Percentiles rank a stretch among this genome's conserved stretches.
phyloP scores from a whole-genome alignment of 2,329 filamentous ascomycete genomes.

The Alternaria rosae region DNA sequence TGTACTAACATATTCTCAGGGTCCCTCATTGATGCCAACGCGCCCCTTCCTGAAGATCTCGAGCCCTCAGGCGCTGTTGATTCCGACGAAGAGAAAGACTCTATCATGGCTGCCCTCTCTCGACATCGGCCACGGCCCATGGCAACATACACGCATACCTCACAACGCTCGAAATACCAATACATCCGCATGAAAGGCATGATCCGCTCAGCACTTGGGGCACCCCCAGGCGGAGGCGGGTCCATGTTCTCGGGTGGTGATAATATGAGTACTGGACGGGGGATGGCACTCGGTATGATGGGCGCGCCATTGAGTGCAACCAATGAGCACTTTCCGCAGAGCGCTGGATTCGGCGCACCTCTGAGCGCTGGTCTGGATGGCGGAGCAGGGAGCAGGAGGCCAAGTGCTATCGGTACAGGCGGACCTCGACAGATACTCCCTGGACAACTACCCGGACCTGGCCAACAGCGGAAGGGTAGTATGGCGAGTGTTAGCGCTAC shows the following conservation, averaged over 20 bases:
- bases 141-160: slow-evolving; percentile 66
- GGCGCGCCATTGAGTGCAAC: slow-evolving; percentile 40
- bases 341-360: slow-evolving; percentile 36
- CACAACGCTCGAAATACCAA: slow-evolving; percentile 64
- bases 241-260: slow-evolving; percentile 35
- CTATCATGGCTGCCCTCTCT: slow-evolving; percentile 80
- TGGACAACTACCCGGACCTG: slow-evolving; percentile 35
- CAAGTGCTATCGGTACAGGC: slow-evolving; percentile 39
- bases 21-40: slow-evolving; percentile 92
- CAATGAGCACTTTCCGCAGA: slow-evolving; percentile 41
- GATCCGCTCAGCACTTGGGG: slow-evolving; percentile 65
- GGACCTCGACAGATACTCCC: slow-evolving; percentile 48
- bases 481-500: slow-evolving; percentile 3
- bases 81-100: slow-evolving; percentile 90
- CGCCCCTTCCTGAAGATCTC: slow-evolving; percentile 83
- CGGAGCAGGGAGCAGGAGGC: slow-evolving; percentile 34
- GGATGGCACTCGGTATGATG: slow-evolving; percentile 43
- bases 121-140: slow-evolving; percentile 81
- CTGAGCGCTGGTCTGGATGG: slow-evolving; percentile 44
- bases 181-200: slow-evolving; percentile 70
- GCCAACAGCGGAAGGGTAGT: slow-evolving; percentile 8
- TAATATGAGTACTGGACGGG: slow-evolving; percentile 30
- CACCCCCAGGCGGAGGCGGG: slow-evolving; percentile 42
- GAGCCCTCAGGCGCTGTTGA: slow-evolving; percentile 78
- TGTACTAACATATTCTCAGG: slow-evolving; percentile 60